phyloP scores from a whole-genome alignment of 257 asterid species.

The Osmanthus fragrans region DNA sequence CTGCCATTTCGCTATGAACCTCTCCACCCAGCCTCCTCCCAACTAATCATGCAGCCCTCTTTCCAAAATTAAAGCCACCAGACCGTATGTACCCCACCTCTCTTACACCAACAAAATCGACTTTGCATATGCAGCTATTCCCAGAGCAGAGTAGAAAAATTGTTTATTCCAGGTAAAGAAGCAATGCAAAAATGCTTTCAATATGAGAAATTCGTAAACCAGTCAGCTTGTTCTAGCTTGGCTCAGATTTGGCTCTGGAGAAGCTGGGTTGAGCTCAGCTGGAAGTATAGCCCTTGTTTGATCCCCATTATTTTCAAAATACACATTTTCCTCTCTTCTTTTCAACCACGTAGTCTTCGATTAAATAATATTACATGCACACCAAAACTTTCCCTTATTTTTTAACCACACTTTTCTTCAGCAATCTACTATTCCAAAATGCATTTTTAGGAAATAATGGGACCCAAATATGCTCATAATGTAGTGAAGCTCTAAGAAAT shows the following conservation, averaged over 20 bases:
- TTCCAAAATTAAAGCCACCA: background rate
- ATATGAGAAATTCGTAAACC: background rate
- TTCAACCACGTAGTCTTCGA: no score
- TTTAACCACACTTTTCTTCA: no score
- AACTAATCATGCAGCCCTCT: background rate
- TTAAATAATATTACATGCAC: no score
- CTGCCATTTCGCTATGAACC: background rate
- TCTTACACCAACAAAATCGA: background rate
- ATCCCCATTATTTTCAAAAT: no score
- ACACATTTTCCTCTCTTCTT: no score
- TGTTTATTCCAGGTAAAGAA: no score
- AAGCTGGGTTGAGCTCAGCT: slow-evolving; percentile 7
- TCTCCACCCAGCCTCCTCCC: background rate
- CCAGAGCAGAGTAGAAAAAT: background rate
- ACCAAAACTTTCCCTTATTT: no score
- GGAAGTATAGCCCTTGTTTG: background rate
- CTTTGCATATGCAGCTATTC: background rate
- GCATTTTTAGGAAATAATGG: no score
- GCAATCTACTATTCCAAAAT: no score
- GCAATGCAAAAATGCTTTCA: background rate
- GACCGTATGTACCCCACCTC: background rate
- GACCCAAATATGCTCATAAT: background rate
- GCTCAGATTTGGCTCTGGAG: slow-evolving; percentile 10
- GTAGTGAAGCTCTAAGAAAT: background rate
- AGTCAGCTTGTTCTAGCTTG: slow-evolving; percentile 8